Evolutionary conservation across 2,329 filamentous ascomycete species (phyloP).

Genomic region (Fusarium musae): DNA sequence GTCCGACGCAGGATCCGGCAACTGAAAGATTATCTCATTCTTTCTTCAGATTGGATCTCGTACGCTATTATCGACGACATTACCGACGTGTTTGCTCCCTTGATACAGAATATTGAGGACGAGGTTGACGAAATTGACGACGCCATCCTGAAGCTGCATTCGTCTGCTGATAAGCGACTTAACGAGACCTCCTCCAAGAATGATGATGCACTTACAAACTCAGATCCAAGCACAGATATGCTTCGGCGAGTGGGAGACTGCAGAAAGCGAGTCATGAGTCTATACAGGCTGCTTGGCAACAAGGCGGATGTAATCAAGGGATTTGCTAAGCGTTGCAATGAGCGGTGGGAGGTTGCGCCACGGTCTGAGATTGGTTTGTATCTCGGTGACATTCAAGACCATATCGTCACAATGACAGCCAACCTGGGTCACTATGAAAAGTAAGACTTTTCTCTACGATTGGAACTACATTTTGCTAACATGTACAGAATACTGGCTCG

Average conservation of each 20-base stretch:
- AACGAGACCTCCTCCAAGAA: constrained; percentile 59
- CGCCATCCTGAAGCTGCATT: constrained; percentile 84
- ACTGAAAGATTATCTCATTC: constrained; percentile 89
- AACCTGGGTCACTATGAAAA: constrained; percentile 97
- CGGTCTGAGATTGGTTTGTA: constrained; percentile 97
- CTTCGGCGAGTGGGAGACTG: constrained; percentile 91
- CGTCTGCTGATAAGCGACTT: constrained; percentile 58
- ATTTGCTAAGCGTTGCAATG: constrained; percentile 97
- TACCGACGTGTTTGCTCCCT: constrained; percentile 92
- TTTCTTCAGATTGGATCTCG: constrained; percentile 97
- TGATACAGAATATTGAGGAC: constrained; percentile 93
- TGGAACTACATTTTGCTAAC: constrained; percentile 6
- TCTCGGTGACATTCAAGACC: constrained; percentile 97
- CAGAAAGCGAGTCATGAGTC: constrained; percentile 95
- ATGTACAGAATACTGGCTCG: constrained; percentile 80
- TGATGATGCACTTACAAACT: constrained; percentile 56
- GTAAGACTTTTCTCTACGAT: constrained; percentile 60
- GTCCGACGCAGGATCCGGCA: constrained; percentile 94
- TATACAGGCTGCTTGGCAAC: constrained; percentile 92
- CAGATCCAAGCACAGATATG: constrained; percentile 78
- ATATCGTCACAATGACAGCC: constrained; percentile 98
- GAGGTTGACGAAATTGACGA: constrained; percentile 98
- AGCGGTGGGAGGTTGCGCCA: constrained; percentile 96
- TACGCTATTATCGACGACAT: constrained; percentile 99
- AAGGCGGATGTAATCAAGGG: constrained; percentile 99